Conservation (phyloP, 768 basidiomycete species). For the Trametes elegans region DNA sequence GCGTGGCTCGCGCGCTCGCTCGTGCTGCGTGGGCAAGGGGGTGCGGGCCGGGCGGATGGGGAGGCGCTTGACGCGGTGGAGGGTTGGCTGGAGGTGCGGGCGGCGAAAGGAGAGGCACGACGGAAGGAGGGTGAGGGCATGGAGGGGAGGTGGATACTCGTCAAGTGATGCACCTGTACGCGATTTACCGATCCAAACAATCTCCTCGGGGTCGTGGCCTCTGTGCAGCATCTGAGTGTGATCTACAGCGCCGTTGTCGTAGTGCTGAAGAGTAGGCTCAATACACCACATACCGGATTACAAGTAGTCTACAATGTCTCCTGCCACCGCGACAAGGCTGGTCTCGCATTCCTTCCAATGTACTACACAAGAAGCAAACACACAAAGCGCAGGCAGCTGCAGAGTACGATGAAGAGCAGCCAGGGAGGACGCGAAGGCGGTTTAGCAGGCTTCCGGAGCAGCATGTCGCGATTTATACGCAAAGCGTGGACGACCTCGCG, state of each 20-base stretch:
- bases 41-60: slow-evolving; percentile 25
- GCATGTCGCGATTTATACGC: not conserved
- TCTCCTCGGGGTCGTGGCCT: too few relatives aligned
- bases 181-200: too few relatives aligned
- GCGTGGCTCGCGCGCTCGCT: slow-evolving; percentile 39
- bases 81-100: slow-evolving; percentile 51
- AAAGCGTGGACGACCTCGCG: not conserved
- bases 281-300: too few relatives aligned
- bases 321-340: too few relatives aligned
- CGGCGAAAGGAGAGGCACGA: slow-evolving; percentile 45
- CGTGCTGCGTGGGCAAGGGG: slow-evolving; percentile 12
- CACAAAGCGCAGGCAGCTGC: too few relatives aligned
- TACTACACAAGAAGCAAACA: too few relatives aligned
- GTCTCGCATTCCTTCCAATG: too few relatives aligned
- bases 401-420: too few relatives aligned
- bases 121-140: slow-evolving; percentile 58
- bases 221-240: too few relatives aligned
- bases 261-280: too few relatives aligned
- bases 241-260: not conserved
- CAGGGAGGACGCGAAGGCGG: too few relatives aligned
- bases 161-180: slow-evolving; percentile 39
- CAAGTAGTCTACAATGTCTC: too few relatives aligned
- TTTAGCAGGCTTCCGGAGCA: not conserved
- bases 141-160: slow-evolving; percentile 60
- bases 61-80: slow-evolving; percentile 31